Evolutionary conservation across 805 yeast species (phyloP).

Genomic region (Candida tammaniensis): DNA sequence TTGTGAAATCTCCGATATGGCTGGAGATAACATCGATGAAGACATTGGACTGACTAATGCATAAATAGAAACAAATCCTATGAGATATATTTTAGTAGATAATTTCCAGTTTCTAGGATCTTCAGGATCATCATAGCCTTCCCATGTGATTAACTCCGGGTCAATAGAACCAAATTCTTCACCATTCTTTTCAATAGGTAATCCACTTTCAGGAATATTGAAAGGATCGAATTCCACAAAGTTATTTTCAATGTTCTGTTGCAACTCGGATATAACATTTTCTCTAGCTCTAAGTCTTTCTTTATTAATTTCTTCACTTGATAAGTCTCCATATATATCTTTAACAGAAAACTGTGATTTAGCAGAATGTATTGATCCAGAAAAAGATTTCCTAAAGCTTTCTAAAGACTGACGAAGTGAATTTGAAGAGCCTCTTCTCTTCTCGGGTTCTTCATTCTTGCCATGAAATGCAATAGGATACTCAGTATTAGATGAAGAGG

Average conservation of each 20-base stretch:
- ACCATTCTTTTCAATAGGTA: conserved; percentile 26
- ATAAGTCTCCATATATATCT: conserved; percentile 32
- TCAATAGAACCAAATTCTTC: conserved; percentile 51
- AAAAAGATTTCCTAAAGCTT: conserved; percentile 13
- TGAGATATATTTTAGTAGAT: conserved; percentile 39
- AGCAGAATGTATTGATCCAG: conserved; percentile 11
- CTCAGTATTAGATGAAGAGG: conserved; percentile 5
- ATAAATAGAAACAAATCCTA: conserved; percentile 49
- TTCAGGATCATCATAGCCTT: conserved; percentile 55
- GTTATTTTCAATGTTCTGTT: conserved; percentile 16
- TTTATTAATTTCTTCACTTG: conserved; percentile 25
- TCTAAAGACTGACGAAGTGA: conserved; percentile 19
- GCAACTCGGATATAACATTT: conserved; percentile 26
- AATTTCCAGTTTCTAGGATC: conserved; percentile 65
- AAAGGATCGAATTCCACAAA: conserved; percentile 15
- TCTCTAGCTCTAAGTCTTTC: conserved; percentile 30
- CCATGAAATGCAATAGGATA: conserved; percentile 13
- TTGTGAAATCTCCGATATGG: conserved; percentile 45
- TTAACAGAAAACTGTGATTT: conserved; percentile 19
- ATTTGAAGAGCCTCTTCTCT: conserved; percentile 16
- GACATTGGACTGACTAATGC: conserved; percentile 61
- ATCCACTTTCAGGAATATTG: conserved; percentile 20
- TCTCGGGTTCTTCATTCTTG: conserved; percentile 1
- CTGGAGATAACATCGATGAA: conserved; percentile 63
- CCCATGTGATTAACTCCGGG: conserved; percentile 70